Conservation (phyloP, 306 rosid genomes). For the Prunus fruticosa region DNA sequence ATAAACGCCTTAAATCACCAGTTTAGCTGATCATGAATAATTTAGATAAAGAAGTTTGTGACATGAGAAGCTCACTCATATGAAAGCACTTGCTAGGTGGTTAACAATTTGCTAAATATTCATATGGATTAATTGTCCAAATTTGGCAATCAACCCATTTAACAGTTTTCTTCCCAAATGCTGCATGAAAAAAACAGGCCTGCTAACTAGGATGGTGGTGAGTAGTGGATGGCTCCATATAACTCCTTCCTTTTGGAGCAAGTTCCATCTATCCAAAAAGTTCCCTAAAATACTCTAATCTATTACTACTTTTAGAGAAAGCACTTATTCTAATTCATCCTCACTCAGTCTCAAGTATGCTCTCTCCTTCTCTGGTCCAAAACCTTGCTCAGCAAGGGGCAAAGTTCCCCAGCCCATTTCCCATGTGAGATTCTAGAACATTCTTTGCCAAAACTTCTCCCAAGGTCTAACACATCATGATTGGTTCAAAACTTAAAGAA, state of each 20-base stretch:
- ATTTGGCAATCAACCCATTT: too few relatives aligned
- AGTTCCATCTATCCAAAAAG: slow-evolving; percentile 6
- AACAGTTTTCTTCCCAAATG: too few relatives aligned
- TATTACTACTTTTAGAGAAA: background rate
- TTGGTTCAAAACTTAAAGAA: background rate
- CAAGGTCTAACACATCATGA: background rate
- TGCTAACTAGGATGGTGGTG: background rate
- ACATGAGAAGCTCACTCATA: too few relatives aligned
- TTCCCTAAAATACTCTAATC: background rate
- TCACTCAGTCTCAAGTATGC: background rate
- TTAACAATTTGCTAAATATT: background rate
- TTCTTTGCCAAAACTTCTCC: background rate
- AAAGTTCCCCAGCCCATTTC: background rate
- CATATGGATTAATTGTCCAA: background rate
- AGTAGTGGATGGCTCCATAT: background rate
- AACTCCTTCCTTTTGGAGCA: slow-evolving; percentile 1
- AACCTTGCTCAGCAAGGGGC: background rate
- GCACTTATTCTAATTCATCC: background rate
- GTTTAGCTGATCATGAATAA: background rate
- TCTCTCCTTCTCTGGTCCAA: background rate
- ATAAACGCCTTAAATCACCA: background rate
- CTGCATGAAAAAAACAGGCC: too few relatives aligned
- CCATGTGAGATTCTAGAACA: background rate
- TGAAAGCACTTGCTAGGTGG: background rate
- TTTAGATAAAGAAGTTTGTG: too few relatives aligned